These are phyloP conservation scores for grape (Vitis vinifera) DNA, from an alignment of 164 flowering plant species.

Conservation along the genomic window ASM3070453v1 NC_081813.1:4702001-4702500, in stretches of 20 bases:
- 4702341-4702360: conserved; percentile 9
- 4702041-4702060: not conserved
- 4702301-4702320: not conserved
- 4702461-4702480: too few species aligned
- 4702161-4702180: not conserved
- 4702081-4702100: not conserved
- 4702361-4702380: not conserved
- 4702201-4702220: not conserved
- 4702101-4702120: not conserved
- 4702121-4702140: not conserved
- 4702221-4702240: not conserved
- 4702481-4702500: too few species aligned
- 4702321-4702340: conserved; percentile 1
- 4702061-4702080: conserved; percentile 10
- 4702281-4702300: not conserved
- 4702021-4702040: not conserved
- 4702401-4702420: too few species aligned
- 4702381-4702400: not conserved
- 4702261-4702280: not conserved
- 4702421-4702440: too few species aligned
- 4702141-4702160: too few species aligned
- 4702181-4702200: not conserved
- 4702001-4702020: not conserved
- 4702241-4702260: not conserved
- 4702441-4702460: too few species aligned